Evolutionary conservation across 2,329 filamentous ascomycete species (phyloP).

Genomic region (Sarocladiaceae sp.): DNA sequence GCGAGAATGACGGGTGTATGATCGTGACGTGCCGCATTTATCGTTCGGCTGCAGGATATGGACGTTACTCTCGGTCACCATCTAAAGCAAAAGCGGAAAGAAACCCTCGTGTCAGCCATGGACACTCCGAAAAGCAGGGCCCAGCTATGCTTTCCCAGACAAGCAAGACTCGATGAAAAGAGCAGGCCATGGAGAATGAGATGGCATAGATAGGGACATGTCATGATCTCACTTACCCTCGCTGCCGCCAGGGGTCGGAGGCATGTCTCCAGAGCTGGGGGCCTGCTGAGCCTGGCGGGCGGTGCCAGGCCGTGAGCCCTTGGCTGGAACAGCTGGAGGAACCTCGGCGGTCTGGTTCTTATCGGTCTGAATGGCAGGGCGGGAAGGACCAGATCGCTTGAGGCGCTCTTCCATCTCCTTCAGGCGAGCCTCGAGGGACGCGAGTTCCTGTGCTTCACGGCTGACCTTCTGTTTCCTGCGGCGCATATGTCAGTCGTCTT

Average conservation of each 20-base stretch:
- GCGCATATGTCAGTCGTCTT: background rate
- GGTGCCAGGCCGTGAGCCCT: constrained; percentile 51
- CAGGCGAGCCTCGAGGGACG: constrained; percentile 78
- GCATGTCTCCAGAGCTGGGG: constrained; percentile 52
- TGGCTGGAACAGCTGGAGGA: constrained; percentile 22
- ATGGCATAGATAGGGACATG: constrained; percentile 20
- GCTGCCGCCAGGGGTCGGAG: constrained; percentile 56
- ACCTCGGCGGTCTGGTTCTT: constrained; percentile 15
- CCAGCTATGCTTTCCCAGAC: background rate
- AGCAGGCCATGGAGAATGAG: background rate
- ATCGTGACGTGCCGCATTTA: background rate
- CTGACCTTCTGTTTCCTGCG: constrained; percentile 74
- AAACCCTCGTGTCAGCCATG: constrained; percentile 7
- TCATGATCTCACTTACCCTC: constrained; percentile 62
- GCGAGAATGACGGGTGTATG: background rate
- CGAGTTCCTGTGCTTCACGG: constrained; percentile 72
- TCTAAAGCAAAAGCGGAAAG: constrained; percentile 12
- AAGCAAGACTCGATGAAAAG: constrained; percentile 4
- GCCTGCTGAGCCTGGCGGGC: constrained; percentile 46
- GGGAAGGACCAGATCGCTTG: constrained; percentile 25
- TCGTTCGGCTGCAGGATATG: background rate
- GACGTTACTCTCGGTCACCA: constrained; percentile 15
- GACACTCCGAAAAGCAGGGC: constrained; percentile 3
- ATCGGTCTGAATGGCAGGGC: constrained; percentile 16
- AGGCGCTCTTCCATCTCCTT: constrained; percentile 82